Percentiles rank a stretch among this genome's conserved stretches.
These are phyloP conservation scores for Climacium dendroides DNA, from an alignment of 225 moss, liverwort and hornwort species.

Conservation along the genomic window DNA sequence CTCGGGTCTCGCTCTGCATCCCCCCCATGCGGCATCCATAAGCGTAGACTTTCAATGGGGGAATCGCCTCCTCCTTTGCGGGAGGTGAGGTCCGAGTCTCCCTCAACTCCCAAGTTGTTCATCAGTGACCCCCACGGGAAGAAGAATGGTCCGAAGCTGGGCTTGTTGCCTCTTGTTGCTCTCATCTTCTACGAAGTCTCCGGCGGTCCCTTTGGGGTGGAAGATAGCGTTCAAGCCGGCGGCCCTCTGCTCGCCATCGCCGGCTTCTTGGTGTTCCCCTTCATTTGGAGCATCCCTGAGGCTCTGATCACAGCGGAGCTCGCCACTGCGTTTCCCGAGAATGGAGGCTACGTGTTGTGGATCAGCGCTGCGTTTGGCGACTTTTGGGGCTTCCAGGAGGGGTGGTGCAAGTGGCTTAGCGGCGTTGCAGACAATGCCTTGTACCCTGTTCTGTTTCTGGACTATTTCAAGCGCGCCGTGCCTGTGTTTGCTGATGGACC, in stretches of 20 bases:
- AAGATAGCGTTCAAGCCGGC: conserved; percentile 78
- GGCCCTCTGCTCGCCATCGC: conserved; percentile 77
- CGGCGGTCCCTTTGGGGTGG: conserved; percentile 92
- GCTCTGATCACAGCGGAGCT: conserved; percentile 92
- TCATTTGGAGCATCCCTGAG: conserved; percentile 94
- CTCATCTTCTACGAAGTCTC: conserved; percentile 90
- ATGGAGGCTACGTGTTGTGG: conserved; percentile 97
- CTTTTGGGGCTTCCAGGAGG: conserved; percentile 59
- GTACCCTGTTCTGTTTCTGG: conserved; percentile 55
- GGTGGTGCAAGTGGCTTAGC: conserved; percentile 69
- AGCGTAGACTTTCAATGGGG: conserved; percentile 6
- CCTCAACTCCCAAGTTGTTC: conserved; percentile 4
- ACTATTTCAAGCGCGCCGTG: conserved; percentile 51
- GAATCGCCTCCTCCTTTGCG: background rate
- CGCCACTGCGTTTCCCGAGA: conserved; percentile 83
- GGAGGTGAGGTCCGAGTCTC: conserved; percentile 30
- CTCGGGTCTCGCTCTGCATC: background rate
- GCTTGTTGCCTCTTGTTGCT: conserved; percentile 70
- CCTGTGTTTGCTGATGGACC: conserved; percentile 41
- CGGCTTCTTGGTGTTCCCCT: conserved; percentile 83
- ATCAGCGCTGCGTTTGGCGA: conserved; percentile 87
- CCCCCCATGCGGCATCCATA: background rate
- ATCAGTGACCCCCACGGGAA: background rate
- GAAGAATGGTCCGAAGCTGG: conserved; percentile 44
- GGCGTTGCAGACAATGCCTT: conserved; percentile 57